Percentiles rank a stretch among this genome's conserved stretches.
Conservation (phyloP, 2,329 filamentous ascomycete species). For the Apiospora kogelbergensis region DNA sequence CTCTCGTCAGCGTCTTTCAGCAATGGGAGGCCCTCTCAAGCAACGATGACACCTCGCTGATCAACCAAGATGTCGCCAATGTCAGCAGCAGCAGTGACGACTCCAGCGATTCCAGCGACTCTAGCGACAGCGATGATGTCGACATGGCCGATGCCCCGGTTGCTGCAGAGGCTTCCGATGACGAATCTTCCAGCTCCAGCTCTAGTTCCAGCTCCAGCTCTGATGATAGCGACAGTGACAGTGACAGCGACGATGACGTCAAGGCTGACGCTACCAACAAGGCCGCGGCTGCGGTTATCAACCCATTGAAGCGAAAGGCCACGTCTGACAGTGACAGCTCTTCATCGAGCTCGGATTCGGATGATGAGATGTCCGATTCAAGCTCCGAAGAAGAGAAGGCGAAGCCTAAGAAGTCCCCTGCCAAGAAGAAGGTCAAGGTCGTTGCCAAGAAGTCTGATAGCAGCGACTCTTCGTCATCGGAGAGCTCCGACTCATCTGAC, state of each 20-base stretch:
- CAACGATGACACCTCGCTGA: conserved; percentile 28
- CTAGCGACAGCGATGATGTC: conserved; percentile 39
- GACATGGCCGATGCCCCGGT: conserved; percentile 47
- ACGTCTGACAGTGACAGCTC: conserved; percentile 39
- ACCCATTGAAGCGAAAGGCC: conserved; percentile 57
- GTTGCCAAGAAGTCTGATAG: conserved; percentile 28
- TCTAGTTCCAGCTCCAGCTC: conserved; percentile 36
- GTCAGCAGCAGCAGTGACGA: conserved; percentile 29
- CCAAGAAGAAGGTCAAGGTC: conserved; percentile 20
- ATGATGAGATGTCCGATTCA: conserved; percentile 30
- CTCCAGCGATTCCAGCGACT: conserved; percentile 31
- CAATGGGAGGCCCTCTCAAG: conserved; percentile 46
- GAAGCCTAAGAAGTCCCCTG: conserved; percentile 41
- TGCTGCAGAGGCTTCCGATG: conserved; percentile 19
- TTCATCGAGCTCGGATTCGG: conserved; percentile 39
- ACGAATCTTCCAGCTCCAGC: conserved; percentile 27
- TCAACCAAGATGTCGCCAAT: conserved; percentile 25
- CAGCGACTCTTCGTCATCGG: conserved; percentile 35
- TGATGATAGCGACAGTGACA: conserved; percentile 30
- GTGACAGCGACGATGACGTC: conserved; percentile 29
- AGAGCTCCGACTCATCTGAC: conserved; percentile 23
- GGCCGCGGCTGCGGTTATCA: conserved; percentile 28
- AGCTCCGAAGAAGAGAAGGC: conserved; percentile 38
- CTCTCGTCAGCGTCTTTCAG: conserved; percentile 51
- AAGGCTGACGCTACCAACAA: conserved; percentile 25